phyloP scores from a whole-genome alignment of 345 rosid genomes.

The Camelina hispida region DNA sequence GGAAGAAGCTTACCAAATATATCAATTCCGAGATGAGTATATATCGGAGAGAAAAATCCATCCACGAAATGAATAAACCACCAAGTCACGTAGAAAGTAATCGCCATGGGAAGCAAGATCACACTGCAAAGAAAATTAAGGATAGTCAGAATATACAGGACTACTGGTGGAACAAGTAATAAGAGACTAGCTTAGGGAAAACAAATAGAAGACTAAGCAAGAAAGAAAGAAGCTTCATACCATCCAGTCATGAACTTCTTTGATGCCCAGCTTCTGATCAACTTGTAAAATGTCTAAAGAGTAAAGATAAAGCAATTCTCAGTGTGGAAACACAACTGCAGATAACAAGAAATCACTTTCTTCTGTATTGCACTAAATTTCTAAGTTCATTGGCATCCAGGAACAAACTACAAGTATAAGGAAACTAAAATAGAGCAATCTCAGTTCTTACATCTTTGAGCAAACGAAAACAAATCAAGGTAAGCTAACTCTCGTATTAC shows the following conservation, averaged over 20 bases:
- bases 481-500: neutral
- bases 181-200: neutral
- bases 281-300: constrained; percentile 78
- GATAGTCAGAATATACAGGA: constrained; percentile 34
- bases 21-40: constrained; percentile 89
- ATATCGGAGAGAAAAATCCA: constrained; percentile 97
- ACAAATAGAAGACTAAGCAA: neutral
- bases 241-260: constrained; percentile 99
- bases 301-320: neutral
- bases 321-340: neutral
- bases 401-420: neutral
- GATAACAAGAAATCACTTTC: neutral
- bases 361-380: neutral
- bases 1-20: constrained; percentile 70
- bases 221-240: constrained; percentile 45
- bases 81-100: constrained; percentile 97
- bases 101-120: constrained; percentile 89
- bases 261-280: constrained; percentile 97
- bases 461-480: neutral
- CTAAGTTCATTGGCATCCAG: neutral
- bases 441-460: too few species aligned
- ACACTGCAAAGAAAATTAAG: constrained; percentile 71
- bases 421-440: constrained; percentile 4
- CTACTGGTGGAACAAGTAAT: neutral
- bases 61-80: constrained; percentile 99